phyloP scores from a whole-genome alignment of 2,329 filamentous ascomycete genomes.

The Diplodia mutila region DNA sequence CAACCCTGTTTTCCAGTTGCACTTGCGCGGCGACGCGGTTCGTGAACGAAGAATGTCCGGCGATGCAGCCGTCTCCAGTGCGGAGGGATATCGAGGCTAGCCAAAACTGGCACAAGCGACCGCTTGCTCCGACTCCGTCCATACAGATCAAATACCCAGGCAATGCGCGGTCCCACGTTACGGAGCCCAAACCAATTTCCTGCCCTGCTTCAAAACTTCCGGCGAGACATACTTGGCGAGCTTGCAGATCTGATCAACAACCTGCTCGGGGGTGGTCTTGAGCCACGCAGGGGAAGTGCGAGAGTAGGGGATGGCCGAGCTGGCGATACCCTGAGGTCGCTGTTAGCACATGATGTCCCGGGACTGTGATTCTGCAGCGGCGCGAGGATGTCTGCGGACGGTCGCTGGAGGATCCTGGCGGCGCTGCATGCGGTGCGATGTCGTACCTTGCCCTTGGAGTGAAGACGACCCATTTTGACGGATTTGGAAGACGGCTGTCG shows the following conservation, averaged over 20 bases:
- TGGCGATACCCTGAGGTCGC: conserved; percentile 91
- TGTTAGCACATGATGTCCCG: neutral
- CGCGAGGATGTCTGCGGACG: neutral
- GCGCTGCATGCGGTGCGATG: neutral
- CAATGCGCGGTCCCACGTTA: neutral
- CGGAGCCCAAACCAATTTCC: neutral
- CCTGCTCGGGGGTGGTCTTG: conserved; percentile 98
- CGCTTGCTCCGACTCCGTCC: too few relatives aligned
- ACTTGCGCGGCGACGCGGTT: neutral
- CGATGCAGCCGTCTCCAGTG: neutral
- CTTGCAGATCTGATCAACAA: conserved; percentile 99
- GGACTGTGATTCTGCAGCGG: neutral
- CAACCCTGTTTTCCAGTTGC: neutral
- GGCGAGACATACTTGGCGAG: conserved; percentile 61
- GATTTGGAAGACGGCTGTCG: conserved; percentile 28
- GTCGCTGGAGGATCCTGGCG: neutral
- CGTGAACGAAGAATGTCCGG: neutral
- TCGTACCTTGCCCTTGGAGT: conserved; percentile 68
- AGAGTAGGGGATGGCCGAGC: conserved; percentile 96
- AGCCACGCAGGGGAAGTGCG: conserved; percentile 91
- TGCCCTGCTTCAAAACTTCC: neutral
- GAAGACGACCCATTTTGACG: conserved; percentile 90
- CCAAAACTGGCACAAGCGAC: neutral
- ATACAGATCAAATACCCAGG: neutral
- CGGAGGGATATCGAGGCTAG: neutral